phyloP scores from a whole-genome alignment of 345 rosid species.

The Tarenaya hassleriana region DNA sequence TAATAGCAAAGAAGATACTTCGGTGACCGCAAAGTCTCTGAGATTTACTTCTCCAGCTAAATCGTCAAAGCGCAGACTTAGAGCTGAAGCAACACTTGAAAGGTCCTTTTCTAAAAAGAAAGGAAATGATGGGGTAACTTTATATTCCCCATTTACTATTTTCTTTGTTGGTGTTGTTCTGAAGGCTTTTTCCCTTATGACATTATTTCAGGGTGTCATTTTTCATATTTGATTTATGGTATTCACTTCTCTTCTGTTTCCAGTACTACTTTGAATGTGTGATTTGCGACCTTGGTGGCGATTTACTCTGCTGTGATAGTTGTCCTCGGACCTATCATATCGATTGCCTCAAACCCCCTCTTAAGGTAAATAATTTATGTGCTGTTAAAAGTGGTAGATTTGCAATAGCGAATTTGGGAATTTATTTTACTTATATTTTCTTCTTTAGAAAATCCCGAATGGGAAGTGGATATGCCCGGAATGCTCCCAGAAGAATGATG shows the following conservation, averaged over 20 bases:
- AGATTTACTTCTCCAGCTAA: slow-evolving; percentile 42
- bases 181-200: background rate
- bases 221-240: slow-evolving; percentile 3
- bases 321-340: slow-evolving; percentile 95
- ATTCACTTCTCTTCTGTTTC: slow-evolving; percentile 27
- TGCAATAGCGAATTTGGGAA: background rate
- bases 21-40: slow-evolving; percentile 40
- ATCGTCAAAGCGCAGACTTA: slow-evolving; percentile 42
- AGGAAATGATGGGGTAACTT: slow-evolving; percentile 93
- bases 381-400: slow-evolving; percentile 14
- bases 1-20: slow-evolving; percentile 53
- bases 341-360: slow-evolving; percentile 94
- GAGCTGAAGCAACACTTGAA: slow-evolving; percentile 40
- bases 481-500: slow-evolving; percentile 58
- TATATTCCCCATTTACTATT: background rate
- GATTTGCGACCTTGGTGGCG: slow-evolving; percentile 94
- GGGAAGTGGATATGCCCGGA: slow-evolving; percentile 98
- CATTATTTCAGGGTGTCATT: background rate
- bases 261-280: slow-evolving; percentile 99
- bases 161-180: background rate
- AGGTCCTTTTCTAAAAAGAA: slow-evolving; percentile 63
- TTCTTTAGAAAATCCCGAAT: slow-evolving; percentile 74
- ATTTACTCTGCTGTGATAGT: slow-evolving; percentile 92
- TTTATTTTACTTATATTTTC: slow-evolving; percentile 11
- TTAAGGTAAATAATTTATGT: slow-evolving; percentile 53